A percentile compares a stretch with the other conserved stretches of the same genome.
phyloP scores from a whole-genome alignment of 2,329 filamentous ascomycete genomes.

The Beauveria bassiana region DNA sequence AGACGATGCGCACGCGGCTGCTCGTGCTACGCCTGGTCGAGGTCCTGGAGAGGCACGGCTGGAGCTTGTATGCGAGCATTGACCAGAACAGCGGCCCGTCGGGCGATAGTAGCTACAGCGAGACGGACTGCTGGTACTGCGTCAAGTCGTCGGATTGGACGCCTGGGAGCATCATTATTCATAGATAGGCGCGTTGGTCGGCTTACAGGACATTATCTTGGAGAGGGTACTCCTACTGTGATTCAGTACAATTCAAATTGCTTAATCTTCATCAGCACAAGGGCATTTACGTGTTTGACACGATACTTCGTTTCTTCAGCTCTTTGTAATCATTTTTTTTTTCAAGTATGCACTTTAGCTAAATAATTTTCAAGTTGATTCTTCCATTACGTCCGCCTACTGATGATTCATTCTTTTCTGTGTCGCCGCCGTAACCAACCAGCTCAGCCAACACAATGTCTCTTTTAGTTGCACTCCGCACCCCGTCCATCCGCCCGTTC shows the following conservation, averaged over 20 bases:
- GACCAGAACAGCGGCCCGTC: slow-evolving; percentile 8
- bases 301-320: too few relatives aligned
- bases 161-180: slow-evolving; percentile 7
- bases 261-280: too few relatives aligned
- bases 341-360: too few relatives aligned
- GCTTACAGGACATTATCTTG: not conserved
- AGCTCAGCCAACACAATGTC: not conserved
- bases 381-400: too few relatives aligned
- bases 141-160: slow-evolving; percentile 9
- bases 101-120: not conserved
- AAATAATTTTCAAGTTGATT: too few relatives aligned
- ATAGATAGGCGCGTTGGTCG: not conserved
- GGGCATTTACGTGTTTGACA: too few relatives aligned
- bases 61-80: slow-evolving; percentile 10
- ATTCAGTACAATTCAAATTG: not conserved
- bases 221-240: not conserved
- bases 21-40: slow-evolving; percentile 5
- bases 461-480: not conserved
- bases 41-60: slow-evolving; percentile 8
- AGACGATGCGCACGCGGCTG: slow-evolving; percentile 3
- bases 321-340: not conserved
- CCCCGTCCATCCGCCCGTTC: not conserved
- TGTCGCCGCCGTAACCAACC: not conserved
- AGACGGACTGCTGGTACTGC: slow-evolving; percentile 11
- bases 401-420: not conserved